Evolutionary conservation across 2,329 filamentous ascomycete species (phyloP).

Genomic region (Phaeophleospora eucalypticola): DNA sequence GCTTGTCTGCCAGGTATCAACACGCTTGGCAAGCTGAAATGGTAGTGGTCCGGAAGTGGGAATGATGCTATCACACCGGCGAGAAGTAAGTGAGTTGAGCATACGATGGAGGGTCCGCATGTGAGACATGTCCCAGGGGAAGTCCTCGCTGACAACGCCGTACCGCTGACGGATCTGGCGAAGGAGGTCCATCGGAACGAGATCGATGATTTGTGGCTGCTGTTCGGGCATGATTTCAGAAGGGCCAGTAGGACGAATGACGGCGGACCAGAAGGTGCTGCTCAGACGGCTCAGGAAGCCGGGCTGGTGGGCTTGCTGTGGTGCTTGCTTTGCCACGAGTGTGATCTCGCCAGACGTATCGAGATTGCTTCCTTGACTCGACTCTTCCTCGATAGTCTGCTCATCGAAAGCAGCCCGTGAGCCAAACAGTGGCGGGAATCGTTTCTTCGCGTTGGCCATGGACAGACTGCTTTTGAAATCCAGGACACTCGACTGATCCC

Average conservation of each 20-base stretch:
- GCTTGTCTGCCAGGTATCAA: constrained; percentile 15
- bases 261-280: constrained; percentile 28
- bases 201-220: constrained; percentile 7
- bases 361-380: neutral
- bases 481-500: neutral
- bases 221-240: constrained; percentile 15
- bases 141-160: constrained; percentile 28
- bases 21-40: constrained; percentile 12
- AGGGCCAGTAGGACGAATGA: constrained; percentile 22
- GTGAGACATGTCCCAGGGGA: constrained; percentile 35
- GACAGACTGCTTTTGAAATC: neutral
- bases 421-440: constrained; percentile 26
- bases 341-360: constrained; percentile 3
- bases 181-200: constrained; percentile 21
- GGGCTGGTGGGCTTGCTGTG: constrained; percentile 1
- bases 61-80: constrained; percentile 28
- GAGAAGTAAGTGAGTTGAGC: constrained; percentile 29
- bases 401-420: neutral
- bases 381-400: neutral
- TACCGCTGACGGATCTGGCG: constrained; percentile 31
- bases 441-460: constrained; percentile 4
- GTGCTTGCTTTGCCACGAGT: constrained; percentile 4
- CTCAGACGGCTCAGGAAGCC: constrained; percentile 25
- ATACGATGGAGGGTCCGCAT: constrained; percentile 37
- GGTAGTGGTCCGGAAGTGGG: constrained; percentile 24